These are phyloP conservation scores for Nigrospora oryzae DNA, from an alignment of 2,329 filamentous ascomycete species.

Conservation along the genomic window DNA sequence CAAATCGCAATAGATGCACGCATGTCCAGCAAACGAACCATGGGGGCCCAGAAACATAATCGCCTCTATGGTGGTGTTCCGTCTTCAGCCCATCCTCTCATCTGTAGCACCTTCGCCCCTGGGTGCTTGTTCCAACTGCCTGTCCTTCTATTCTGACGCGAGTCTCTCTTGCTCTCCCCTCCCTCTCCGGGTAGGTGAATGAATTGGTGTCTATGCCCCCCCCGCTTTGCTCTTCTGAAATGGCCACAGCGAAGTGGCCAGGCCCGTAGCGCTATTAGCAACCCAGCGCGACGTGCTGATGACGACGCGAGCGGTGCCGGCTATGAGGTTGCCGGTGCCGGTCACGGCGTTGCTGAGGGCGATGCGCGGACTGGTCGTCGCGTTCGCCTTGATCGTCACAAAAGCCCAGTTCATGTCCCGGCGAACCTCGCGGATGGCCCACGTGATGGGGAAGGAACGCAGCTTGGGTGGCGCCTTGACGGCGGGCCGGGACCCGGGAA, in stretches of 20 bases:
- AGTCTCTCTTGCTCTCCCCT: no score
- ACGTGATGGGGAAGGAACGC: conserved; percentile 14
- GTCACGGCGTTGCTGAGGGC: neutral
- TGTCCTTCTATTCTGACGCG: no score
- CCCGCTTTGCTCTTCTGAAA: neutral
- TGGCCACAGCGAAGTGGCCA: neutral
- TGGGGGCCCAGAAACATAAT: no score
- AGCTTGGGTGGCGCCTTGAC: conserved; percentile 16
- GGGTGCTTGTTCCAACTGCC: no score
- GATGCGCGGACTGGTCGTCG: neutral
- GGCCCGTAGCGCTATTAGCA: conserved; percentile 1
- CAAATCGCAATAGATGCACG: no score
- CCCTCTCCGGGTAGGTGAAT: no score
- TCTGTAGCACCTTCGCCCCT: no score
- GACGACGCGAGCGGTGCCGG: conserved; percentile 4
- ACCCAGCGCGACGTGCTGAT: conserved; percentile 7
- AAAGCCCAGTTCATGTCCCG: conserved; percentile 8
- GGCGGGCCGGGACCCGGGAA: conserved; percentile 16
- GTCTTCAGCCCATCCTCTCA: no score
- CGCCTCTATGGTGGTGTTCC: no score
- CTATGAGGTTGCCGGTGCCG: neutral
- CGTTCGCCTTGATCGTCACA: neutral
- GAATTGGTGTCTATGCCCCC: no score
- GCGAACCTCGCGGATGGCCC: conserved; percentile 10
- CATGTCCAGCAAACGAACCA: no score